phyloP scores from a whole-genome alignment of 768 basidiomycete genomes.

The Kwoniella newhampshirensis region DNA sequence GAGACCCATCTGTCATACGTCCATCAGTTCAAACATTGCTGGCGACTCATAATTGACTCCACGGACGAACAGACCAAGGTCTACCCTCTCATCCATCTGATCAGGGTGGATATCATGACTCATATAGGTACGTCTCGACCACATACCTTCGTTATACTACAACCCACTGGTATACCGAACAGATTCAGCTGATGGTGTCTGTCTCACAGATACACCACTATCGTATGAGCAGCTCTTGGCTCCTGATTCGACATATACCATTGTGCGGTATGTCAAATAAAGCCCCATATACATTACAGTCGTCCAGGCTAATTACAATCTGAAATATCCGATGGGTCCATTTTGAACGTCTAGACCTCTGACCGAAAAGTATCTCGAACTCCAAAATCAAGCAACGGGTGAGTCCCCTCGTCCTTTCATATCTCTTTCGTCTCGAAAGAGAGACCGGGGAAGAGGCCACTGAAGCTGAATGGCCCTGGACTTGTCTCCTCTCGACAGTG shows the following conservation, averaged over 20 bases:
- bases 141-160: too few relatives aligned
- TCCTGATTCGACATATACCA: conserved; percentile 86
- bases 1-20: too few relatives aligned
- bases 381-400: conserved; percentile 75
- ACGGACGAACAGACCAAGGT: conserved; percentile 58
- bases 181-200: background rate
- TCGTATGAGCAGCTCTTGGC: conserved; percentile 75
- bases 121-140: conserved; percentile 55
- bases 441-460: background rate
- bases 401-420: conserved; percentile 7
- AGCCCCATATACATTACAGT: too few relatives aligned
- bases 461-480: background rate
- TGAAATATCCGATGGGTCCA: too few relatives aligned
- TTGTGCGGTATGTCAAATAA: conserved; percentile 61
- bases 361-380: conserved; percentile 74
- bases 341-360: too few relatives aligned
- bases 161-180: too few relatives aligned
- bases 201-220: conserved; percentile 72
- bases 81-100: conserved; percentile 78
- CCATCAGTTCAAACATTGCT: too few relatives aligned
- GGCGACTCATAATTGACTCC: too few relatives aligned
- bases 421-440: too few relatives aligned
- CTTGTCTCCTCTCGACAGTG: conserved; percentile 52
- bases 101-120: conserved; percentile 56
- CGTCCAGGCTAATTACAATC: too few relatives aligned